Conservation (phyloP, 2,329 filamentous ascomycete genomes). For the Coleophoma eucalyptorum region DNA sequence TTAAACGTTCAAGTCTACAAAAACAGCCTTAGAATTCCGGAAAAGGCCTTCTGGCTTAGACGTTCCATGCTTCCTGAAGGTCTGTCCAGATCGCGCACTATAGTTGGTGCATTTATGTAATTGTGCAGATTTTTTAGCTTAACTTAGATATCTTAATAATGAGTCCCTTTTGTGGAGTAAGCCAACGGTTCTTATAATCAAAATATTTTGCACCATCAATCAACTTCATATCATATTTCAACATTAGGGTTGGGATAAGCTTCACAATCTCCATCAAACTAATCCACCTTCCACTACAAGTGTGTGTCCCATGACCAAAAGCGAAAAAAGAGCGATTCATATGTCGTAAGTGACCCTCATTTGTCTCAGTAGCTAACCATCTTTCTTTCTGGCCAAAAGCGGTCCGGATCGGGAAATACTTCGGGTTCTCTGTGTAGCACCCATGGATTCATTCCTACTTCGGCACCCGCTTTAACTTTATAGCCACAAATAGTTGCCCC, state of each 20-base stretch:
- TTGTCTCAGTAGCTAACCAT: slow-evolving; percentile 25
- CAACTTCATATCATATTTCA: not conserved
- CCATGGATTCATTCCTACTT: slow-evolving; percentile 3
- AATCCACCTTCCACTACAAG: not conserved
- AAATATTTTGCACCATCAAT: not conserved
- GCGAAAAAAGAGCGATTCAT: not conserved
- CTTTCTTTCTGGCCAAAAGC: slow-evolving; percentile 57
- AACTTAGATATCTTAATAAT: not conserved
- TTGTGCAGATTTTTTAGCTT: no score
- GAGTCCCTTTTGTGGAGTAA: not conserved
- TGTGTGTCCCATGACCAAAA: not conserved
- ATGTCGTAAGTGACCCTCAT: no score
- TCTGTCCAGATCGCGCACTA: no score
- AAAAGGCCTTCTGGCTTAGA: no score
- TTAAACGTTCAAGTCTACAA: no score
- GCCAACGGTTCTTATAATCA: not conserved
- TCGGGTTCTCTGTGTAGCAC: slow-evolving; percentile 21
- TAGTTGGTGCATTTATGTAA: no score
- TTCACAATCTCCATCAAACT: not conserved
- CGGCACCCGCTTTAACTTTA: slow-evolving; percentile 1
- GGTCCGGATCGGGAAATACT: slow-evolving; percentile 56
- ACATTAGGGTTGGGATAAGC: not conserved
- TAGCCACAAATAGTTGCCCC: slow-evolving; percentile 3
- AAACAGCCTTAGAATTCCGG: no score
- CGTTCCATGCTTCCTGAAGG: no score